Percentiles rank a stretch among this genome's conserved stretches.
Conservation (phyloP, 805 yeast species). For the Starmera pachycereana region DNA sequence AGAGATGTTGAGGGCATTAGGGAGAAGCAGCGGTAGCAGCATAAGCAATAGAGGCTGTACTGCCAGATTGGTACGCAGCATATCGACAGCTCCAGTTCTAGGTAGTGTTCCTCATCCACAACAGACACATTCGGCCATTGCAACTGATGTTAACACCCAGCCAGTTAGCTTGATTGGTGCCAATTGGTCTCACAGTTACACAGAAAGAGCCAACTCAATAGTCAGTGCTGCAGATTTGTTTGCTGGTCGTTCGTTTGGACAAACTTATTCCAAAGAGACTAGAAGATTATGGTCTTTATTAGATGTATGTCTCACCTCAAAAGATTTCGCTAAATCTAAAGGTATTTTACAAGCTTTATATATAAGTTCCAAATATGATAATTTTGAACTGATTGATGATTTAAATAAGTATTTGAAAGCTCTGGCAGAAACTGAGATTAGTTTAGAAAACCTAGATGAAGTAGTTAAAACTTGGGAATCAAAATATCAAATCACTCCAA, state of each 20-base stretch:
- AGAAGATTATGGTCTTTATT: constrained; percentile 63
- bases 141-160: no score
- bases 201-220: no score
- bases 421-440: constrained; percentile 25
- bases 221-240: no score
- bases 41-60: neutral
- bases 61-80: no score
- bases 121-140: no score
- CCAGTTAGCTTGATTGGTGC: no score
- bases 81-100: no score
- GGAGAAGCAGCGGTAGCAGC: neutral
- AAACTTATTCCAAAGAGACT: constrained; percentile 38
- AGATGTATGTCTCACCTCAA: constrained; percentile 65
- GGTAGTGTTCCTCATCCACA: no score
- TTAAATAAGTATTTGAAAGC: constrained; percentile 51
- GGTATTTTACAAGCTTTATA: constrained; percentile 54
- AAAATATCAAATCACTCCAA: constrained; percentile 27
- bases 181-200: no score
- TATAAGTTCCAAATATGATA: constrained; percentile 29
- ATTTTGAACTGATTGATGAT: constrained; percentile 48
- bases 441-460: constrained; percentile 32
- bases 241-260: constrained; percentile 3
- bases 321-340: constrained; percentile 61
- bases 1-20: neutral
- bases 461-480: constrained; percentile 26